Evolutionary conservation across 1,139 yeast species (phyloP), one percentile per base, ranked within the genome.

Genomic region (Nakaseomyces kungkrabaensis): DNA sequence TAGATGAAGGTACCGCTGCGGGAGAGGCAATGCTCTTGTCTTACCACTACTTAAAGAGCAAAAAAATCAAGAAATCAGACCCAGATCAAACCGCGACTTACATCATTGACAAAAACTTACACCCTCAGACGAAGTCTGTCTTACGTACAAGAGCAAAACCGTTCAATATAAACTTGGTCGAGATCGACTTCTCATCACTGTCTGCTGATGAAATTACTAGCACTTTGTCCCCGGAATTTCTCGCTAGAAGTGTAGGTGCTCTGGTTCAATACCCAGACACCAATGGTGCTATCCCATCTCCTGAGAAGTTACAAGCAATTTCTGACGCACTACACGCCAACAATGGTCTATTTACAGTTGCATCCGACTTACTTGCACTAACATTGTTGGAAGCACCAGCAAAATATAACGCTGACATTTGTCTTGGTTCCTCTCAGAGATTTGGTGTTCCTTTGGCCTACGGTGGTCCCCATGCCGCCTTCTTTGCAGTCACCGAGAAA

Each of bases 401-500:
- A 34, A 77, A 77, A 45, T 86, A 85, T 62, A 90, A 90, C 49
- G 97, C 97, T 45, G 98, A 92, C 67, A 85, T 92, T 52, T 96
- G 86, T 2, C 74, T 92, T 51, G 98, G 98, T 50, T 82, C 89
- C 22, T 79, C 97, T 5, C 98, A 92, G 74, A 78, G 98, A 68
- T 88, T 92, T 60, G 98, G 98, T 62, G 97, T 92, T 45, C 97
- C 98, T 51, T 79, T 90, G 71, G 98, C 97, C 11, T 92, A 82
- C 64, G 98, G 98, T 63, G 98, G 98, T 34, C 98, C 98, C 5
- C 98, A 92, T 67, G 98, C 98, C 48, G 98, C 96, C 0, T 92
- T 88, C 72, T 90, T 92, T 63, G 88, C 97, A 13, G 95, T 94
- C 47, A 75, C 81, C 27, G 77, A 81, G 54, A 77, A 80, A 54